Base-by-base conservation (phyloP, 495 filamentous ascomycete genomes). In the Trichoderma gamsii region DNA sequence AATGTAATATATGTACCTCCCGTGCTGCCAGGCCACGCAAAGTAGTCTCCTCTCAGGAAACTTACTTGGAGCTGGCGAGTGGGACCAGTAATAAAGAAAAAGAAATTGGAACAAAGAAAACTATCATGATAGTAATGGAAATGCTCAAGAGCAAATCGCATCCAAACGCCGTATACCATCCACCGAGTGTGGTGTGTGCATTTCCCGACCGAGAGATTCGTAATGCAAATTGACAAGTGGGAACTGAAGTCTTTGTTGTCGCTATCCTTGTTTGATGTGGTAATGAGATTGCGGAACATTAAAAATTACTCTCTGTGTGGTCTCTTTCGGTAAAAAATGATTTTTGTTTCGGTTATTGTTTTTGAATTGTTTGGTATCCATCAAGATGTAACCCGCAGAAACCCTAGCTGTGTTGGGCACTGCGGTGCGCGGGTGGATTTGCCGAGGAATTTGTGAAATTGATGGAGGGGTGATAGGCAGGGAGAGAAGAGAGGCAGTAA, bases 91-190 rank as follows among this genome's bases (percentile, higher is more conserved):
- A 18, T 11, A 27, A 61, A 29, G 15, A 29, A 29, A 16, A 61
- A 27, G 5, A 29, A 61, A 61, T 8, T 27, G 18, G 8, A 61
- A 29, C 8, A 27, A 61, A 29, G 52, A 3, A 61, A 61, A 61
- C 1, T 29, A 27, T 16, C 46, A 51, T 18, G 15, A 51, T 21
- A 44, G 15, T 29, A 44, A 21, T 21, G 46, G 46, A 15, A n/a
- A 51, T 51, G 46, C 46, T 21, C 21, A 61, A 61, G 23, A 18
- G 52, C 52, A 61, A 61, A 61, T 29, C 52, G 21, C 52, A 29
- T 11, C 5, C 52, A 61, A 61, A 61, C 52, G 52, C 52, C 52
- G 27, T 61, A 27, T 29, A 23, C 3, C 52, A 61, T 27, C 3
- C 27, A 29, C 52, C 52, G 2, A 61, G 52, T 27, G 52, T 61